Evolutionary conservation across 2,329 filamentous ascomycete genomes (phyloP), one percentile per base, ranked within the genome.

Genomic region (Periglandula ipomoeae): DNA sequence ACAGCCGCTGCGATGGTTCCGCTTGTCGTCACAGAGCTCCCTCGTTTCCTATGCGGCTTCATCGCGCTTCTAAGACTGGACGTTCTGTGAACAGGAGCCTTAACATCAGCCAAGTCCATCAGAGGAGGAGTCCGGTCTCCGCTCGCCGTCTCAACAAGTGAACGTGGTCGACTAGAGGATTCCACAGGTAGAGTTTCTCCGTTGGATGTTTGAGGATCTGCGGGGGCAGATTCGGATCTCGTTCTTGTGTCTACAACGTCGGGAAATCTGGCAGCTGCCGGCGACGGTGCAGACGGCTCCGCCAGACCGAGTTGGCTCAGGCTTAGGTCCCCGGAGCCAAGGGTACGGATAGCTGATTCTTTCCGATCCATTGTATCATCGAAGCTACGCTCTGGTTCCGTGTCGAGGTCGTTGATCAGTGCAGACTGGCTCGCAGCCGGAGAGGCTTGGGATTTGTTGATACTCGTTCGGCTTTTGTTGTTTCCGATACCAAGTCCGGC

Each of bases 281-380:
- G 76, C 27, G 76, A 82, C 44, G 74, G 65, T n/a, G 76, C 65
- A 13, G 71, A 70, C n/a, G 70, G 61, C 44, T 87, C 84, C 10
- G 75, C 66, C 48, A 97, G 87, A 30, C 91, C 91, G 38, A 97
- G 73, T 60, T 95, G 88, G 59, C 87, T 89, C 49, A 97, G 76
- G 63, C 88, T 95, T 43, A 98, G 72, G 60, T 96, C 87, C 5
- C 93, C 93, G 59, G 81, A 82, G 11, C 93, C 93, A 44, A 98
- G 74, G 1, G 93, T 97, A 60, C 91, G 89, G 2, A 96, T 79
- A 1, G 93, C 89, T 11, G 83, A 80, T 56, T 89, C 83, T 58
- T 82, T 86, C 52, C 76, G 76, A 49, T 73, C 73, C 64, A 70
- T 72, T 48, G 57, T 65, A 45, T 59, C 61, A 45, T 56, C 58